Base-by-base conservation (phyloP, 805 yeast genomes). In the Phaffomyces thermotolerans region DNA sequence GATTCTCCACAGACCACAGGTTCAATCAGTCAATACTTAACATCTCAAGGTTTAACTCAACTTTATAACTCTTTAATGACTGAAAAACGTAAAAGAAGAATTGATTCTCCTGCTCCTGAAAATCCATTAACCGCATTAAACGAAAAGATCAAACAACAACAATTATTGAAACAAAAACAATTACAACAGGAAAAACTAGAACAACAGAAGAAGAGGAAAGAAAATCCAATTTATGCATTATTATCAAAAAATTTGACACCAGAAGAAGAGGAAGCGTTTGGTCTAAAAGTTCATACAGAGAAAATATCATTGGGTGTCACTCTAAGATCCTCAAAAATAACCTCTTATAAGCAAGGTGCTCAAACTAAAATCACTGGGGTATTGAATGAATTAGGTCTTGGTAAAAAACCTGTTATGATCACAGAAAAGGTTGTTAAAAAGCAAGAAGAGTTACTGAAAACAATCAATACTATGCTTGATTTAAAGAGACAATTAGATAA, bases 1-100 rank as follows among this genome's bases (percentile, higher is more conserved):
- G 98, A 93, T 57, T 82, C 95, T 1, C 97, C 98, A 2, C 90
- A 84, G 55, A 59, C 76, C 1, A 77, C 89, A 1, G 88, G 82
- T 39, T 72, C 87, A 3, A 80, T 86, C 20, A 77, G 78, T 40
- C 93, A 84, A 57, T 86, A 80, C 56, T 72, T 82, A 53, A 77
- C 93, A 1, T 85, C 95, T 2, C 95, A 86, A 53, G 98, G 99
- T 0, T 72, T 93, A 42, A 79, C 95, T 2, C 95, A 86, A 57
- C 71, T 93, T 18, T 88, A 89, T 56, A 84, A 80, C 54, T 81
- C 84, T 41, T 70, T 93, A 47, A 79, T 90, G 77, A 67, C 79
- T 34, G 84, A 79, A 52, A 79, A 78, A 55, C 71, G 75, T 34
- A 76, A 77, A 56, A 69, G 78, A 31, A 76, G 73, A 52, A 59